Evolutionary conservation across 2,329 filamentous ascomycete species (phyloP), one percentile per base, ranked within the genome.

Genomic region (Endoconidiophora laricicola): DNA sequence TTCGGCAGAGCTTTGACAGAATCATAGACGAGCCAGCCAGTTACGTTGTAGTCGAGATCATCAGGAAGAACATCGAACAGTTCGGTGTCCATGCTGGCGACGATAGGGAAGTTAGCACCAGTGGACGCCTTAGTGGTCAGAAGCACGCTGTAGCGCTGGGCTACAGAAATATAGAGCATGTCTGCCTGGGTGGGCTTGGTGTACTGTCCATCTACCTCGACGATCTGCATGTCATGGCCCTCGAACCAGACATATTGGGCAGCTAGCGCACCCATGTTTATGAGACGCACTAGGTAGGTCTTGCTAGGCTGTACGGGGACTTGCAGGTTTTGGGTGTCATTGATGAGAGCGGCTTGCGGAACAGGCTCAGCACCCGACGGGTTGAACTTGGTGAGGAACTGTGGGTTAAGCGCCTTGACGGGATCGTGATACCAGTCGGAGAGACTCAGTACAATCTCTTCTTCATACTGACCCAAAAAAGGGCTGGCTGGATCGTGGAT

Each of bases 171-270:
- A 56, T 85, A 85, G 10, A 86, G 69, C 67, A 74, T 74, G 22
- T 74, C 67, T 0, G 79, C 74, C 53, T 75, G 72, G 0, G 71
- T 64, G 0, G 70, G 69, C 53, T 83, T 70, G 0, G 73, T 78
- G 56, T 82, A 86, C 9, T 85, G 69, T 5, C 82, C 83, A 59
- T 86, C 83, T 1, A 86, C 75, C 61, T 86, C 82, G 33, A 86
- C 72, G 49, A 86, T 78, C 24, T 69, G 73, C 65, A 86, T 76
- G 29, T 73, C 79, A 57, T 80, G 77, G 16, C 71, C 75, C 59
- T 81, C 78, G 49, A 82, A 74, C 76, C 77, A 81, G 44, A 82
- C 59, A 55, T 80, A 79, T 57, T 81, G 76, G 2, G 70, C 73
- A 1, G 76, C 74, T 64, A 86, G 87, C 14, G 81, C 83, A 12